Evolutionary conservation across 331 rosid genomes (phyloP), one percentile per base, ranked within the genome.

Genomic region (Quercus tomentella): DNA sequence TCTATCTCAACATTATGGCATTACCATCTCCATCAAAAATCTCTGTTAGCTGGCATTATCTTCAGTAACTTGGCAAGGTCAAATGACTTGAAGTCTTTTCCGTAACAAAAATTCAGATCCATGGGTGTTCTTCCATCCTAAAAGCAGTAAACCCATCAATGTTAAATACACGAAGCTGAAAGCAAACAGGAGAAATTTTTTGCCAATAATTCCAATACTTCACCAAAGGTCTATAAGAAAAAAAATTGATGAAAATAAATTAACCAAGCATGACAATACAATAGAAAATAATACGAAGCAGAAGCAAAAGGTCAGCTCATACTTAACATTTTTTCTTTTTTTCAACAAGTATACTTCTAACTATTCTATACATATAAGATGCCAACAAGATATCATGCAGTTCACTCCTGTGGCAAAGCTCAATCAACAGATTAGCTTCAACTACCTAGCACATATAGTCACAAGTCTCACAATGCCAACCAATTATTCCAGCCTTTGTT

Each of bases 91-190:
- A 93, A 95, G 75, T 91, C 91, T 82, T 90, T 95, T 70, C 99
- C 99, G 79, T 85, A 95, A 87, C 98, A 90, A 7, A 93, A 67
- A 79, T 94, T 84, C 72, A 93, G 77, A 88, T 95, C 97, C 87
- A 95, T 56, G 18, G 97, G 79, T 56, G 94, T 91, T 85, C 82
- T 90, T 33, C 99, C 97, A n/a, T 86, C 97, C 99, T 95, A 91
- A 87, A 87, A 76, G 6, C 73, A 28, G 54, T 31, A 20, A 22
- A 58, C 15, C 33, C 11, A 55, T 25, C 72, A 1, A 30, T 35
- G 33, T 72, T 49, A 31, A 45, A 4, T 55, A 23, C 56, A 14
- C 56, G n/a, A n/a, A n/a, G n/a, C n/a, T n/a, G 21, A 37, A 31
- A 54, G 51, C 72, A 10, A 10, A 58, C 21, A 79, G 4, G 2